phyloP scores from a whole-genome alignment of 179 eudicot species.

The Sideroxylon spinosum region DNA sequence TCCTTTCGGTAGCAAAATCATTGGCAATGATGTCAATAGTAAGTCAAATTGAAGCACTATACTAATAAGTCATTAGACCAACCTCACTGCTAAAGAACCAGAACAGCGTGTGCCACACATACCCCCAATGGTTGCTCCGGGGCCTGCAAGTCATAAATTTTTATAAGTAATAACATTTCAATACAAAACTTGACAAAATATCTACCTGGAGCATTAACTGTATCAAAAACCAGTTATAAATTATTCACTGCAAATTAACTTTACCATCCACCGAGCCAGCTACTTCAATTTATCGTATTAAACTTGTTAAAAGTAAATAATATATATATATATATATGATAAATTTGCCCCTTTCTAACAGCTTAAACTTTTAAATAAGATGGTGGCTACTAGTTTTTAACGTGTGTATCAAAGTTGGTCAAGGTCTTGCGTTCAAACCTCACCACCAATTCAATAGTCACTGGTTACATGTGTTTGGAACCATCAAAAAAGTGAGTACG shows the following conservation, averaged over 20 bases:
- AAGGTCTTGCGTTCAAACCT: too few relatives aligned
- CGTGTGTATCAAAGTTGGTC: too few relatives aligned
- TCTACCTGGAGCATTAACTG: background rate
- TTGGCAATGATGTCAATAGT: background rate
- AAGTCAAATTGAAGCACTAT: slow-evolving; percentile 6
- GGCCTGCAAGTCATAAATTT: slow-evolving; percentile 52
- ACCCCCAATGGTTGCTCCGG: slow-evolving; percentile 99
- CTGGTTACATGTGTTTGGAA: too few relatives aligned
- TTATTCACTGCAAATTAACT: background rate
- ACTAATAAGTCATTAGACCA: background rate
- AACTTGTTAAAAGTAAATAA: too few relatives aligned
- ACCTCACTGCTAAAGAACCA: slow-evolving; percentile 99
- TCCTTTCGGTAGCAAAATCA: slow-evolving; percentile 7
- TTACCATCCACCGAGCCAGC: background rate
- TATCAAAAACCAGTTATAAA: background rate
- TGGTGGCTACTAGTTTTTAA: too few relatives aligned
- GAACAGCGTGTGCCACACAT: slow-evolving; percentile 99
- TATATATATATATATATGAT: too few relatives aligned
- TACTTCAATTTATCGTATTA: too few relatives aligned
- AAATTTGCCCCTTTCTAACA: too few relatives aligned
- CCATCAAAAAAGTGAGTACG: too few relatives aligned
- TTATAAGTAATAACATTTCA: background rate
- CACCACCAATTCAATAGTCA: too few relatives aligned
- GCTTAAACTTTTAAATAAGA: too few relatives aligned
- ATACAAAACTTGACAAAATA: background rate